These are phyloP conservation scores for Fusarium udum DNA, from an alignment of 2,329 filamentous ascomycete species.

Conservation along the genomic window DNA sequence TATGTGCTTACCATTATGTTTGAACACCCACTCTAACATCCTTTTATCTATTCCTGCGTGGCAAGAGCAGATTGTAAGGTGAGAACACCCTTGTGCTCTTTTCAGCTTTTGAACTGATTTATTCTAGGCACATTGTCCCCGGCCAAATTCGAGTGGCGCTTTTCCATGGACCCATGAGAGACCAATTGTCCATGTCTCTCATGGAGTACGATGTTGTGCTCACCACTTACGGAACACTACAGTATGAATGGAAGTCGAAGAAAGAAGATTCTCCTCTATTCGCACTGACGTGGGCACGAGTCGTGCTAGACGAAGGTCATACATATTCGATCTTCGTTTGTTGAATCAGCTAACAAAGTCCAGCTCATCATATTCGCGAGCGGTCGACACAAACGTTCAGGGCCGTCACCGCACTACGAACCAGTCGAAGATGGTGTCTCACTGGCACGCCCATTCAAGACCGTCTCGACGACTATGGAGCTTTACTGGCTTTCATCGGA, in stretches of 20 bases:
- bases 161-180: not conserved
- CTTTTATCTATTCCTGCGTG: not conserved
- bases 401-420: not conserved
- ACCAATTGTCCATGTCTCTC: not conserved
- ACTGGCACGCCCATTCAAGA: not conserved
- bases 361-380: not conserved
- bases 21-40: fast-evolving
- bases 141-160: not conserved
- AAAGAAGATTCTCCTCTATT: not conserved
- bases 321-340: fast-evolving
- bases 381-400: not conserved
- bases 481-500: not conserved
- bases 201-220: not conserved
- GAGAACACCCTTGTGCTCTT: fast-evolving
- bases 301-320: not conserved
- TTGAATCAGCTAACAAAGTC: not conserved
- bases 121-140: not conserved
- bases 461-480: not conserved
- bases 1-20: fast-evolving
- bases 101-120: not conserved
- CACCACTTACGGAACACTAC: not conserved
- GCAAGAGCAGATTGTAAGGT: not conserved
- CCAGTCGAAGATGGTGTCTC: not conserved
- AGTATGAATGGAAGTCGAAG: not conserved
- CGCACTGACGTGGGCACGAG: not conserved